Percentiles rank a stretch among this genome's conserved stretches.
Conservation (phyloP, 2,329 filamentous ascomycete genomes). For the Colletotrichum tofieldiae region DNA sequence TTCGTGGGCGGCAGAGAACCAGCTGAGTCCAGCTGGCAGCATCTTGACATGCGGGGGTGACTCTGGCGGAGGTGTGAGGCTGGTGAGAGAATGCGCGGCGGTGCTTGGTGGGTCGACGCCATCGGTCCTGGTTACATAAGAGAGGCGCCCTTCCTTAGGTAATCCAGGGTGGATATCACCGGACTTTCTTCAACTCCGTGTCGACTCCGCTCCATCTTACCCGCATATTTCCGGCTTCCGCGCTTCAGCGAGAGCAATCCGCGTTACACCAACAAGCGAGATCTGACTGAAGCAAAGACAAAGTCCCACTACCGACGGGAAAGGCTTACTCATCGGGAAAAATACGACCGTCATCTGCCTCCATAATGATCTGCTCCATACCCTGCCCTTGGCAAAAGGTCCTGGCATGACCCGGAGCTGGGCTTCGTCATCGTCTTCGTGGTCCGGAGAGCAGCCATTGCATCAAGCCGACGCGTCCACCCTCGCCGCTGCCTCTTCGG, state of each 20-base stretch:
- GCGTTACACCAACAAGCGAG: background rate
- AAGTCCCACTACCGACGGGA: too few relatives aligned
- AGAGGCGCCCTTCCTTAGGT: background rate
- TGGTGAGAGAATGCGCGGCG: background rate
- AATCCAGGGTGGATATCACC: background rate
- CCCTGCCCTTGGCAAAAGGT: background rate
- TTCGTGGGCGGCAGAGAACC: too few relatives aligned
- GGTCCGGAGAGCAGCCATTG: background rate
- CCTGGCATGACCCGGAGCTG: background rate
- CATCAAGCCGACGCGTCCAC: constrained; percentile 22
- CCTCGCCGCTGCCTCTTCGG: background rate
- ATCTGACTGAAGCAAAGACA: background rate
- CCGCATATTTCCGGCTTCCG: background rate
- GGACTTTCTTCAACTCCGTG: background rate
- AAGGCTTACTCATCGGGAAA: background rate
- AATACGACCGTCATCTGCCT: background rate
- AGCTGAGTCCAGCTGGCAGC: too few relatives aligned
- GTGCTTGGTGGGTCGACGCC: background rate
- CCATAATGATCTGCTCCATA: too few relatives aligned
- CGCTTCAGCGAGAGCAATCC: background rate
- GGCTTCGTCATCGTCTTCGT: constrained; percentile 38
- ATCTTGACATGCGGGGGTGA: background rate
- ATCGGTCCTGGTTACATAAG: background rate
- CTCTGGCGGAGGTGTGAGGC: background rate
- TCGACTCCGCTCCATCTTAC: background rate